phyloP scores from a whole-genome alignment of 345 rosid species.

The Capsella bursapastoris region DNA sequence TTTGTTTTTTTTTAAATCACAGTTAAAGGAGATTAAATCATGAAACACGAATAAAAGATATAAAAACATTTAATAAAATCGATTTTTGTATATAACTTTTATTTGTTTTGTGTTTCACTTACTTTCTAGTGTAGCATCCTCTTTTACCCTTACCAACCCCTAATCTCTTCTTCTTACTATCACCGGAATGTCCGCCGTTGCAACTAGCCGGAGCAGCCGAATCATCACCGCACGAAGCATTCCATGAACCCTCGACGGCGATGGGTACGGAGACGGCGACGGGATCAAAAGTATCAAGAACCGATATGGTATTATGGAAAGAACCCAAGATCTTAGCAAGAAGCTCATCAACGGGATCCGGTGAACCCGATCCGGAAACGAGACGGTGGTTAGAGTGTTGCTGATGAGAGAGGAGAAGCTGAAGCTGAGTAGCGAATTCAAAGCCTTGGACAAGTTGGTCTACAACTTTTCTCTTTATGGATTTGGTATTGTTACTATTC shows the following conservation, averaged over 20 bases:
- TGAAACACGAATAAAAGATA: conserved; percentile 4
- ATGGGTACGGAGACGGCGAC: conserved; percentile 21
- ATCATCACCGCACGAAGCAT: conserved; percentile 48
- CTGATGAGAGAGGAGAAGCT: conserved; percentile 44
- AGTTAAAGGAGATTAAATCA: conserved; percentile 22
- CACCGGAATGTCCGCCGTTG: conserved; percentile 57
- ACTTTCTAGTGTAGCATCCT: conserved; percentile 88
- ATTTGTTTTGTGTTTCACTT: conserved; percentile 29
- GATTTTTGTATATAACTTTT: background rate
- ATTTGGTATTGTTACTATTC: conserved; percentile 28
- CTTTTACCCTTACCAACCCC: conserved; percentile 52
- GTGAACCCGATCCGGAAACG: conserved; percentile 18
- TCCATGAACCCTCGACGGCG: conserved; percentile 40
- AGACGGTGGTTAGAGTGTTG: conserved; percentile 28
- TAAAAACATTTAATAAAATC: background rate
- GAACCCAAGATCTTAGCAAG: conserved; percentile 58
- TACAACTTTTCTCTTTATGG: conserved; percentile 40
- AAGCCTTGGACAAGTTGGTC: conserved; percentile 60
- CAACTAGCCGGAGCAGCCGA: conserved; percentile 45
- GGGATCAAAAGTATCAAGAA: conserved; percentile 39
- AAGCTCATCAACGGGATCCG: conserved; percentile 46
- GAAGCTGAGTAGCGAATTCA: conserved; percentile 54
- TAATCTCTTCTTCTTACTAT: conserved; percentile 56
- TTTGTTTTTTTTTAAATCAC: background rate
- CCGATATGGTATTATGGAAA: conserved; percentile 54